Evolutionary conservation across 495 filamentous ascomycete species (phyloP).

Genomic region (Daldinia caldariorum): DNA sequence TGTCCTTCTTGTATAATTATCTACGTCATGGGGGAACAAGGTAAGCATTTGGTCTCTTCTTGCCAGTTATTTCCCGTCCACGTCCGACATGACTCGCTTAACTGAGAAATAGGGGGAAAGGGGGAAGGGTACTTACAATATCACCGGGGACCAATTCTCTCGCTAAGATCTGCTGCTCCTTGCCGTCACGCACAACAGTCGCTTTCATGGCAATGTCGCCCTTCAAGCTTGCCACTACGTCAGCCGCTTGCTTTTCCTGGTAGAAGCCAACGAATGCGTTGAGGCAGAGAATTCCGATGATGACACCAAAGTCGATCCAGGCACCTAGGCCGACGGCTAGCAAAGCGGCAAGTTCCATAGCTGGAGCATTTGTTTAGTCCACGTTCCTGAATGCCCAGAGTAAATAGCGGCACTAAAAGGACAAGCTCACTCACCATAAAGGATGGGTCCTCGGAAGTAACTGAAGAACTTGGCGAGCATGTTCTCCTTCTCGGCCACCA

Average conservation of each 20-base stretch:
- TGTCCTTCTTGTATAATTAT: slow-evolving; percentile 79
- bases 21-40: slow-evolving; percentile 27
- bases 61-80: not conserved
- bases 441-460: slow-evolving; percentile 85
- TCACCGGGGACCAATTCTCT: slow-evolving; percentile 84
- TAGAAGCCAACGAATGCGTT: slow-evolving; percentile 89
- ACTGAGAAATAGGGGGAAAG: not conserved
- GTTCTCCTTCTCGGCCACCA: slow-evolving; percentile 79
- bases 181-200: slow-evolving; percentile 74
- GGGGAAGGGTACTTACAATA: slow-evolving; percentile 65
- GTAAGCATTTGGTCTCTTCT: slow-evolving; percentile 5
- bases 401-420: not conserved
- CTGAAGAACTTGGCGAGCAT: slow-evolving; percentile 78
- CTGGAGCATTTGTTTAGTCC: slow-evolving; percentile 53
- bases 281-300: slow-evolving; percentile 79
- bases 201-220: slow-evolving; percentile 87
- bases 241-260: slow-evolving; percentile 86
- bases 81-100: not conserved
- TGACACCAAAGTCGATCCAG: slow-evolving; percentile 86
- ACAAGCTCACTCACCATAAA: slow-evolving; percentile 71
- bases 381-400: not conserved
- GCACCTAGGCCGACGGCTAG: slow-evolving; percentile 82
- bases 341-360: slow-evolving; percentile 86
- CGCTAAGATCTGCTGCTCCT: slow-evolving; percentile 76
- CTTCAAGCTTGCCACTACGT: slow-evolving; percentile 82